Conservation (phyloP, 73 alveolate genomes). For the Tetrahymena elliotti region DNA sequence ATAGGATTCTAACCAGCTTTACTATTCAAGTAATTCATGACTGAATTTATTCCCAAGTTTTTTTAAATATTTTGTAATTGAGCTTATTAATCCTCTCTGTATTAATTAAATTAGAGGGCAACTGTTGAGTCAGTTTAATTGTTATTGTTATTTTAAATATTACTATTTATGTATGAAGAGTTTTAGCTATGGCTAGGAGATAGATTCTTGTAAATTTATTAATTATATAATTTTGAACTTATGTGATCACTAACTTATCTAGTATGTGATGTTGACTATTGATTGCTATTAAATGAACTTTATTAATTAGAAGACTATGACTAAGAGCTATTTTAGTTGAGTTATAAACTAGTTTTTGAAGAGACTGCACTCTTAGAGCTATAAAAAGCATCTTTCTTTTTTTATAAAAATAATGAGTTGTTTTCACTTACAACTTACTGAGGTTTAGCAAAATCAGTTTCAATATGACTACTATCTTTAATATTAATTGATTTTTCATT, state of each 20-base stretch:
- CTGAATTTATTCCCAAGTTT: neutral
- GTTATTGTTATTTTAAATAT: neutral
- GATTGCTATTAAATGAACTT: neutral
- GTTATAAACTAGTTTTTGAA: neutral
- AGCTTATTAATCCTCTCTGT: neutral
- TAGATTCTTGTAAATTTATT: neutral
- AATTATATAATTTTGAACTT: neutral
- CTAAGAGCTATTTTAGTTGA: neutral
- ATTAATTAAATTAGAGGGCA: neutral
- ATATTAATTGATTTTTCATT: neutral
- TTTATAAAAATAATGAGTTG: neutral
- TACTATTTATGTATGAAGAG: neutral
- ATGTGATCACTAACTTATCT: neutral
- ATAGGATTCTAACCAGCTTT: neutral
- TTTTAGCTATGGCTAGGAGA: neutral
- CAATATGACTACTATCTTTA: neutral
- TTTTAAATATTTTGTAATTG: neutral
- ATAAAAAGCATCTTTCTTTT: neutral
- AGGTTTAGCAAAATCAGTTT: neutral
- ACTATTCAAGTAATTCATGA: neutral
- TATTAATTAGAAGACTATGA: neutral
- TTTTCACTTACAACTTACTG: neutral
- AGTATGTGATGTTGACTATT: neutral
- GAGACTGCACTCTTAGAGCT: neutral
- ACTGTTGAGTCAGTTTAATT: neutral